Base-by-base conservation (phyloP, 208 protist species). In the Vickermania spadyakhi region DNA sequence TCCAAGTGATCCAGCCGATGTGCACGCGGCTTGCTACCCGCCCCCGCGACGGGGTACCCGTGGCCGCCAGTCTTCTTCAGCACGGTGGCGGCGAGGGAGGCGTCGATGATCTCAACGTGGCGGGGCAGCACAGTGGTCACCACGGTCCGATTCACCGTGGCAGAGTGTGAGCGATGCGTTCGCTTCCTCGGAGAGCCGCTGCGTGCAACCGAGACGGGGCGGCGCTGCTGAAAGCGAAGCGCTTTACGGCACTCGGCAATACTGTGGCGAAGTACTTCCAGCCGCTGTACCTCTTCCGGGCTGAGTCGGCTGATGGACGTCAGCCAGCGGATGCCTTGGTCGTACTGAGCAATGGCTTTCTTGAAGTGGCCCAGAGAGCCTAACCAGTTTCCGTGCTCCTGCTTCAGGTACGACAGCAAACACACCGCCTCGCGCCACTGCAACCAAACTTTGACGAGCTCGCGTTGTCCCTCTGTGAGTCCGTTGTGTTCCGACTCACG, bases 291-390 rank as follows among this genome's bases (percentile, higher is more conserved):
- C 58, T 91, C 84, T 41, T 72, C 70, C 14, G 28, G 45, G 5
- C 64, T 76, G 2, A 70, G 74, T 18, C 58, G 56, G 25, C 59
- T 58, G 21, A 88, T 56, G 2, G 72, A 66, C 18, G 71, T 63
- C 2, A 86, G 78, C 80, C 81, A 91, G 1, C 72, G 69, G n/a
- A 81, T 70, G 31, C 75, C 70, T 66, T 87, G 73, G 50, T 83
- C 72, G 42, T 78, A 84, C 25, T 80, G 68, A 45, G 68, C 51
- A 13, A 75, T 72, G 1, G 84, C 76, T 1, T 66, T 60, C 59
- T 74, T 73, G 54, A 66, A 76, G 25, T 68, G 61, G 1, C 56
- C 56, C 31, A 66, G 49, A 23, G 52, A 63, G 41, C 66, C 45
- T 29, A 91, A 66, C 84, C 84, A 91, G 2, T 63, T 31, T 7